Percentiles rank a stretch among this genome's conserved stretches.
Conservation (phyloP, 331 rosid species). For the Malus hybrid region DNA sequence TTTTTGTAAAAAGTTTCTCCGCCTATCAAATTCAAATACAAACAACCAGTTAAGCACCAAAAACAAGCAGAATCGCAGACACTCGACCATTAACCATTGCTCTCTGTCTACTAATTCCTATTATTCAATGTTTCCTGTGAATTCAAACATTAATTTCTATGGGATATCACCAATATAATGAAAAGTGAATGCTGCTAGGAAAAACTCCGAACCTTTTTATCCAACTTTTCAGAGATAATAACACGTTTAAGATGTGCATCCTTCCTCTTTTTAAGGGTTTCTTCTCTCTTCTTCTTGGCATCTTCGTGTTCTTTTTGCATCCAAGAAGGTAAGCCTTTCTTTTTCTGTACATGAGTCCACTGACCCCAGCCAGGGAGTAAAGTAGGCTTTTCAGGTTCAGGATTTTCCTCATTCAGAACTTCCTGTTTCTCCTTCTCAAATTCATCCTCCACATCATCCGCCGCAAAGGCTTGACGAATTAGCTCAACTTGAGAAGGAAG, state of each 20-base stretch:
- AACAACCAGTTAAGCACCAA: background rate
- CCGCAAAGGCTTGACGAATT: conserved; percentile 74
- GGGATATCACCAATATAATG: background rate
- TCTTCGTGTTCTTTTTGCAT: conserved; percentile 66
- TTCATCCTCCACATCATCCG: conserved; percentile 82
- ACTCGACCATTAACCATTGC: background rate
- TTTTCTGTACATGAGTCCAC: conserved; percentile 77
- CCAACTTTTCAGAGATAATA: conserved; percentile 73
- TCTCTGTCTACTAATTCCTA: background rate
- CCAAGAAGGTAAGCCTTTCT: conserved; percentile 86
- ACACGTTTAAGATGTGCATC: conserved; percentile 78
- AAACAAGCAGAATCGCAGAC: background rate
- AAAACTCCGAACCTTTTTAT: conserved; percentile 61
- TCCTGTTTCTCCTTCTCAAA: conserved; percentile 70
- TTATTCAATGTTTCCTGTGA: background rate
- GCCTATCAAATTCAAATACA: conserved; percentile 48
- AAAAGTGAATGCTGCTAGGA: background rate
- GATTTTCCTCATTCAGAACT: conserved; percentile 68
- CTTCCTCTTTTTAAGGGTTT: conserved; percentile 62
- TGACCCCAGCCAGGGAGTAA: conserved; percentile 97
- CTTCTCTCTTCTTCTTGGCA: conserved; percentile 68
- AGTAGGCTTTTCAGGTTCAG: conserved; percentile 82
- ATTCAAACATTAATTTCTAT: background rate
- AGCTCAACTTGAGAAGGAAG: conserved; percentile 95
- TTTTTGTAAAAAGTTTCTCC: conserved; percentile 69